phyloP scores from a whole-genome alignment of 148 eudicot genomes.

The Chenopodium formosanum region DNA sequence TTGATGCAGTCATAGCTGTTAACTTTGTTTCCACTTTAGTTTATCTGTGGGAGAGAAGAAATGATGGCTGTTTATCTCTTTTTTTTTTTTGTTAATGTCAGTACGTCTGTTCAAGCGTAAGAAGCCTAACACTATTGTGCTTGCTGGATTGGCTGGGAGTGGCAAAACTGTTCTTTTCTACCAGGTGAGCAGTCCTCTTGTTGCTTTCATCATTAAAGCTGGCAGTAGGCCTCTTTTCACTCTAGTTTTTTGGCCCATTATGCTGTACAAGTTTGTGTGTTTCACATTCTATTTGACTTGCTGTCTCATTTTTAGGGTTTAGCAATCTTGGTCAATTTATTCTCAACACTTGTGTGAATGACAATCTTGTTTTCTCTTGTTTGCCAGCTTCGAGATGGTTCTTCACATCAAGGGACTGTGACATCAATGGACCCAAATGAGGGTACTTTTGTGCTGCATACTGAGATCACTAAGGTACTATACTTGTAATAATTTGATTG shows the following conservation, averaged over 20 bases:
- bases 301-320: background rate
- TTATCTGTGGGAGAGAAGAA: background rate
- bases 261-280: background rate
- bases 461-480: constrained; percentile 63
- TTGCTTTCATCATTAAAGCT: background rate
- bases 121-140: constrained; percentile 67
- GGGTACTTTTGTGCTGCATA: constrained; percentile 75
- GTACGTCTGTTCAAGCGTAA: constrained; percentile 69
- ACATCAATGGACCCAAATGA: constrained; percentile 94
- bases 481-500: background rate
- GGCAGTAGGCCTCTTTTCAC: background rate
- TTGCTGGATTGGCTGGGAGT: constrained; percentile 87
- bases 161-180: constrained; percentile 86
- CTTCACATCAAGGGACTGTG: constrained; percentile 83
- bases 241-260: background rate
- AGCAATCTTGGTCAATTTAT: background rate
- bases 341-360: background rate
- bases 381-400: constrained; percentile 84
- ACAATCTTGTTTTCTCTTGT: constrained; percentile 13
- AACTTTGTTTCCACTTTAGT: background rate
- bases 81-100: constrained; percentile 30
- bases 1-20: background rate
- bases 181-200: constrained; percentile 51
- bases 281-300: background rate
- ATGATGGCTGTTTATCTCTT: background rate